phyloP scores from a whole-genome alignment of 140 eudicot genomes.

The Ambrosia hybrid region DNA sequence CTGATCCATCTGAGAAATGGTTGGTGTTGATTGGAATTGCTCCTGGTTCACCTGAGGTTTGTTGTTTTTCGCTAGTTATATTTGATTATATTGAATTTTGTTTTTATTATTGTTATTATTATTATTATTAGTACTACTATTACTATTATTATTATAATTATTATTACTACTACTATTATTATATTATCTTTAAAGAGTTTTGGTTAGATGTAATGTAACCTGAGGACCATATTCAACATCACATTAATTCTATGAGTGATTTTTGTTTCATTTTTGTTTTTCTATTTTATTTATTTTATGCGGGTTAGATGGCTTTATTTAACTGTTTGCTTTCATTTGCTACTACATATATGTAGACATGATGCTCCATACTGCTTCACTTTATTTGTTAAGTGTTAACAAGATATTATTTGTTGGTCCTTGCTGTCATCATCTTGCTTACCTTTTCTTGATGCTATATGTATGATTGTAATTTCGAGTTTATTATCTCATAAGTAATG shows the following conservation, averaged over 20 bases:
- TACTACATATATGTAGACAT: not conserved
- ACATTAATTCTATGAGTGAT: slow-evolving; percentile 1
- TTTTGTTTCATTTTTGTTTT: not conserved
- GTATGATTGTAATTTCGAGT: not conserved
- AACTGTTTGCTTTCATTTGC: not conserved
- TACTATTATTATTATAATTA: too few species aligned
- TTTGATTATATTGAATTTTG: not conserved
- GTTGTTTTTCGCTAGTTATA: slow-evolving; percentile 23
- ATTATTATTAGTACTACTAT: too few species aligned
- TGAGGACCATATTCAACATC: slow-evolving; percentile 6
- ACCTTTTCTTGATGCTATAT: not conserved
- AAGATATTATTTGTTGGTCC: not conserved
- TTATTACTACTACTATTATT: too few species aligned
- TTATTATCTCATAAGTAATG: too few species aligned
- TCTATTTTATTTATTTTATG: too few species aligned
- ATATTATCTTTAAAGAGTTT: slow-evolving; percentile 5
- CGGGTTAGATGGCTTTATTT: not conserved
- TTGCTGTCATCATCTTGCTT: slow-evolving; percentile 4
- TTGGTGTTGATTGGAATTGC: slow-evolving; percentile 97
- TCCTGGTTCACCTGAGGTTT: slow-evolving; percentile 98
- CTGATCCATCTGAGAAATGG: slow-evolving; percentile 98
- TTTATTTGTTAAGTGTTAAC: not conserved
- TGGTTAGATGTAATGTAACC: slow-evolving; percentile 6
- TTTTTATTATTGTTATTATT: not conserved
- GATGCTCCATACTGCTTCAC: not conserved